Evolutionary conservation across 345 rosid species (phyloP).

Genomic region (Dipteronia sinensis): DNA sequence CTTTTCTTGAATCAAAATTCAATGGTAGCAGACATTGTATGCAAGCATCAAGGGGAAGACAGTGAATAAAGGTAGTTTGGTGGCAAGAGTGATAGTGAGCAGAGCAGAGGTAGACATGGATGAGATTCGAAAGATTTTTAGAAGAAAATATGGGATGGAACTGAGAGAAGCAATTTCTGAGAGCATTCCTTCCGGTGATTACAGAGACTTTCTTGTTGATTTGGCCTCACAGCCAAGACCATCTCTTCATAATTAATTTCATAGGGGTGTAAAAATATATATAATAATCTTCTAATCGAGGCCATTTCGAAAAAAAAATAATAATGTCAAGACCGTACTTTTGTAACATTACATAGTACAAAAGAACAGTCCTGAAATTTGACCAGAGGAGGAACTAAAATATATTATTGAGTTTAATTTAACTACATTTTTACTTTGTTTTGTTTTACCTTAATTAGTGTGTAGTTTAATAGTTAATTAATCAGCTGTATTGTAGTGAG

Average conservation of each 20-base stretch:
- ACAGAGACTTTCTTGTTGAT: constrained; percentile 58
- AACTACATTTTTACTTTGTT: not conserved
- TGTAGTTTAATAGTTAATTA: not conserved
- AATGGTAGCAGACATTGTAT: constrained; percentile 36
- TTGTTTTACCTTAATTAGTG: not conserved
- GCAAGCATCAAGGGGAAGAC: constrained; percentile 37
- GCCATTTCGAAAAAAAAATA: no score
- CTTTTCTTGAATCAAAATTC: not conserved
- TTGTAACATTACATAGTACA: no score
- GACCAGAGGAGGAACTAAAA: no score
- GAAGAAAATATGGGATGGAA: constrained; percentile 43
- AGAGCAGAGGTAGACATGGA: constrained; percentile 59
- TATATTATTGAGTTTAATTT: not conserved
- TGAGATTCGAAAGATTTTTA: constrained; percentile 43
- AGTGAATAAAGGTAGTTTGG: constrained; percentile 31
- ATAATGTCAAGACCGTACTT: no score
- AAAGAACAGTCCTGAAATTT: no score
- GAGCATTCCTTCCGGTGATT: constrained; percentile 43
- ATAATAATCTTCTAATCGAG: no score
- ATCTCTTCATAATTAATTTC: not conserved
- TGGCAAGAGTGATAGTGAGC: constrained; percentile 50
- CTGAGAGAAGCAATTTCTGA: constrained; percentile 47
- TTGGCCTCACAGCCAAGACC: constrained; percentile 21
- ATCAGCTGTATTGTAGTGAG: not conserved
- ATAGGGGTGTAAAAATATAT: not conserved